A percentile compares a stretch with the other conserved stretches of the same genome.
These are phyloP conservation scores for Talaromyces atroroseus DNA, from an alignment of 2,329 filamentous ascomycete genomes.

Conservation along the genomic window DNA sequence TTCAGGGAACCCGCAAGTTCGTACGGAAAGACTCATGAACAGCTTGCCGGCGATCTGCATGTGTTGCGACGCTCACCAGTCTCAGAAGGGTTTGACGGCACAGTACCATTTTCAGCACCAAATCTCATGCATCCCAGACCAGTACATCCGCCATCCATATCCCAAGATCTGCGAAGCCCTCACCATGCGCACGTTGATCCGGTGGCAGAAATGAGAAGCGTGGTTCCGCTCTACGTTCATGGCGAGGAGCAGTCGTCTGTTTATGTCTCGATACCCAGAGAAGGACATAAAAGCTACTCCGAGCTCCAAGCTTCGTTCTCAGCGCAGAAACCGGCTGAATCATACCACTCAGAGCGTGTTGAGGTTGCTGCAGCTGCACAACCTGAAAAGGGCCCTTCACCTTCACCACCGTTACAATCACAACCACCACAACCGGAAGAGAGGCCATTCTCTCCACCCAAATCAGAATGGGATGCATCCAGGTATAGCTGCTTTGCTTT, in stretches of 20 bases:
- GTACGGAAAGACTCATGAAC: not conserved
- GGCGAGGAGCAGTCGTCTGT: conserved; percentile 39
- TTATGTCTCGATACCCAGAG: conserved; percentile 21
- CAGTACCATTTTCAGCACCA: conserved; percentile 3
- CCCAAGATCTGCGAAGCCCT: not conserved
- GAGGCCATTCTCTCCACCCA: conserved; percentile 53
- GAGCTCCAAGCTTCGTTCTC: conserved; percentile 24
- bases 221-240: conserved; percentile 41
- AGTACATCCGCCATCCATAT: conserved; percentile 1
- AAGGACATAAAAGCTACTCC: not conserved
- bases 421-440: conserved; percentile 21
- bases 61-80: conserved; percentile 13
- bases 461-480: conserved; percentile 58
- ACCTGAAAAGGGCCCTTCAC: conserved; percentile 21
- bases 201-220: conserved; percentile 25
- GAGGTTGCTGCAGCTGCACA: not conserved
- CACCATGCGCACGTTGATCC: conserved; percentile 1
- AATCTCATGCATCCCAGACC: conserved; percentile 9
- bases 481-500: conserved; percentile 39
- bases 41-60: conserved; percentile 9
- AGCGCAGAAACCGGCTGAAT: not conserved
- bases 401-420: not conserved
- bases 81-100: conserved; percentile 9
- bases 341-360: not conserved
- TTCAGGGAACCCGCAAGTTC: not conserved